Base-by-base conservation (phyloP, 805 yeast genomes). In the Saturnispora mendoncae region DNA sequence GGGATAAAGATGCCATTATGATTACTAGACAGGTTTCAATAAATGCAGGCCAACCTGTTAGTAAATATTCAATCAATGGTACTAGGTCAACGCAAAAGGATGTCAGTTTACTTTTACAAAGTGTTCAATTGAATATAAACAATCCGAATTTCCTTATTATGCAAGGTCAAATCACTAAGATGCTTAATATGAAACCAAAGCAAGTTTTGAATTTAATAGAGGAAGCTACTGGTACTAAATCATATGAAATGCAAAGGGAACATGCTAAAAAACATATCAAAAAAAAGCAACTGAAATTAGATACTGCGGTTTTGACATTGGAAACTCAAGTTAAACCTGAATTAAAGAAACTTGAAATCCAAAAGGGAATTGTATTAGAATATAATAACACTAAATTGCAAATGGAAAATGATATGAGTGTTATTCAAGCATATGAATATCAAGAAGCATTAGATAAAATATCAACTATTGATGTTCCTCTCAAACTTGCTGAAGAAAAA, bases 111-210 rank as follows among this genome's bases (percentile, higher is more conserved):
- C 64, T 94, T 39, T 88, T 94, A 59, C 97, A 90, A 60, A 81
- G 94, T 14, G 95, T 94, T 18, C 98, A 92, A 62, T 72, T 92
- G 47, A 92, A 92, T 57, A 90, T 92, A 60, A 92, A 92, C 60
- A 92, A 90, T 57, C 98, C 99, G 25, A 92, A 92, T 59, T 92
- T 92, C 62, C 71, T 92, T 52, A 92, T 92, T 55, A 92, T 94
- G 98, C 99, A 92, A 64, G 99, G 99, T 46, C 85, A 87, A 58
- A 92, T 94, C 64, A 94, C 98, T 26, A 90, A 92, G 60, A 97
- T 92, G 49, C 71, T 92, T 54, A 92, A 92, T 60, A 92, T 92
- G 97, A 86, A 84, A 53, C 94, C 98, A 1, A 67, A 76, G 2
- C 97, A 92, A 60, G 84, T 90, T 32, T 63, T 92, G 48, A 80